These are phyloP conservation scores for Leucaena leucocephala DNA, from an alignment of 306 rosid species.

Conservation along the genomic window DNA sequence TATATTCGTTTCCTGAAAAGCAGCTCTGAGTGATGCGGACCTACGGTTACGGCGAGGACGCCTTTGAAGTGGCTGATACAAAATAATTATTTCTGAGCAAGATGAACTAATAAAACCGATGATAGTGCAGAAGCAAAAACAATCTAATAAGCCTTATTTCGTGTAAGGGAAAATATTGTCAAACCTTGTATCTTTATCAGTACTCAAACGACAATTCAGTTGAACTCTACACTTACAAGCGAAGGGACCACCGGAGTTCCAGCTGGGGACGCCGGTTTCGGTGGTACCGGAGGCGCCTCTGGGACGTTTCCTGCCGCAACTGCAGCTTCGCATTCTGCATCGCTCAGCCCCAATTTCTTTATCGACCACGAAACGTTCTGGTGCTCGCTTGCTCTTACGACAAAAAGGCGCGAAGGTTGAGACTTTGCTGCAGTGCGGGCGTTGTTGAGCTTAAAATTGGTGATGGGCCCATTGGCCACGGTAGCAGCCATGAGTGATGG, in stretches of 20 bases:
- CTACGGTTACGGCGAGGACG: constrained; percentile 87
- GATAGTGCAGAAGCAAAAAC: constrained; percentile 2
- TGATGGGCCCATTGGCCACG: constrained; percentile 44
- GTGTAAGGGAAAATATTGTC: neutral
- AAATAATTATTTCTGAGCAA: constrained; percentile 30
- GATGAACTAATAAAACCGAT: constrained; percentile 1
- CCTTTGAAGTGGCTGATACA: constrained; percentile 65
- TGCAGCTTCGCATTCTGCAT: constrained; percentile 86
- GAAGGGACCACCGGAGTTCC: constrained; percentile 88
- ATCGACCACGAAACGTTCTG: constrained; percentile 37
- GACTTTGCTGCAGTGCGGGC: constrained; percentile 41
- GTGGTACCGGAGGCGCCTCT: constrained; percentile 85
- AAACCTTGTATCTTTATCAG: neutral
- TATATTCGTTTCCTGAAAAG: constrained; percentile 82
- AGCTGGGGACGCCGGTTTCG: constrained; percentile 65
- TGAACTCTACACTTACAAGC: constrained; percentile 56
- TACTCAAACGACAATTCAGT: neutral
- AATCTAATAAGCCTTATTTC: constrained; percentile 1
- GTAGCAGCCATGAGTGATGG: constrained; percentile 53
- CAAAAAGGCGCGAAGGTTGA: constrained; percentile 41
- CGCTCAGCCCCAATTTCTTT: constrained; percentile 53
- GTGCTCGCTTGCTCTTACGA: constrained; percentile 54
- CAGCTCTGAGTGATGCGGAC: constrained; percentile 66
- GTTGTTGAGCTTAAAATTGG: constrained; percentile 35
- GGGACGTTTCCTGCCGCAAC: constrained; percentile 78